Conservation (phyloP, 345 rosid species). For the Dimocarpus longan region DNA sequence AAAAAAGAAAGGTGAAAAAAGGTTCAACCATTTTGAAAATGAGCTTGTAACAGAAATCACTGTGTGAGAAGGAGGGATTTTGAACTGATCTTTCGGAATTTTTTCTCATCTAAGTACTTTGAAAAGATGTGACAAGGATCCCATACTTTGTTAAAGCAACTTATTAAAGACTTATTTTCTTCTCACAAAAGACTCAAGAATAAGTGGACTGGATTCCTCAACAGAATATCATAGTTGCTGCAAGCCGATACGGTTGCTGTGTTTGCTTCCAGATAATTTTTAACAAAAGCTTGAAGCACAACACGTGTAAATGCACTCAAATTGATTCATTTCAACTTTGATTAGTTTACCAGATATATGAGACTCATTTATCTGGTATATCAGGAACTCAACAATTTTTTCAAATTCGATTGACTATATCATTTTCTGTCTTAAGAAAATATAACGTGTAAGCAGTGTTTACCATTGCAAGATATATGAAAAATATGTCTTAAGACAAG, state of each 20-base stretch:
- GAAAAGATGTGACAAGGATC: constrained; percentile 51
- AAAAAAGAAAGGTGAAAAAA: constrained; percentile 26
- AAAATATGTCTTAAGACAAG: not conserved
- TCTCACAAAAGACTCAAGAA: constrained; percentile 16
- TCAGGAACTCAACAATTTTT: not conserved
- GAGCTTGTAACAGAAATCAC: constrained; percentile 35
- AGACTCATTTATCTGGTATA: not conserved
- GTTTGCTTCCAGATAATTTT: constrained; percentile 5
- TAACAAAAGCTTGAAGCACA: not conserved
- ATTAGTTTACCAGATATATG: constrained; percentile 1
- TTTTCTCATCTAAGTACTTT: constrained; percentile 33
- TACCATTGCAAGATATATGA: not conserved
- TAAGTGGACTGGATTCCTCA: constrained; percentile 51
- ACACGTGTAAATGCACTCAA: constrained; percentile 26
- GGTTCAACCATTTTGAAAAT: constrained; percentile 34
- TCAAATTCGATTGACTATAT: not conserved
- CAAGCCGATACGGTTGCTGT: not conserved
- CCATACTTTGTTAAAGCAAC: constrained; percentile 41
- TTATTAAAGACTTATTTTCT: constrained; percentile 15
- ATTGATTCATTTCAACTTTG: constrained; percentile 14
- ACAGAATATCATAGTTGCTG: constrained; percentile 20
- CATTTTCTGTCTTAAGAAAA: not conserved
- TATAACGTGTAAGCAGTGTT: constrained; percentile 13
- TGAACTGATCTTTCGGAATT: constrained; percentile 50
- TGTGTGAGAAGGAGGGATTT: constrained; percentile 29